Evolutionary conservation across 2,329 filamentous ascomycete genomes (phyloP).

Genomic region (Colletotrichum musae): DNA sequence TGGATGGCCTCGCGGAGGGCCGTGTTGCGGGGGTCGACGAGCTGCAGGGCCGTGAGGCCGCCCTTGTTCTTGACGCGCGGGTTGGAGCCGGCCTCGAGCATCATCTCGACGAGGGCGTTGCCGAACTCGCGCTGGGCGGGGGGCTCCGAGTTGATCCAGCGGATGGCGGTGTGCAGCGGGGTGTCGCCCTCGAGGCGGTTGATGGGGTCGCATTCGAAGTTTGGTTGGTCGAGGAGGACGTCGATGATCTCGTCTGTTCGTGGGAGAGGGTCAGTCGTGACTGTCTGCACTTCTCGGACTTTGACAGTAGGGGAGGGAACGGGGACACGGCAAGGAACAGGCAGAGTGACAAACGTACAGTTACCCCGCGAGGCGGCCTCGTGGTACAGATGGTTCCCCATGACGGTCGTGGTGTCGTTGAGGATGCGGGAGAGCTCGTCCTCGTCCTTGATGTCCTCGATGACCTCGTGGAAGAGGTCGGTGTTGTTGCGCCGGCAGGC

Average conservation of each 20-base stretch:
- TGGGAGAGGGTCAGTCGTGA: constrained; percentile 12
- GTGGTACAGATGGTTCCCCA: constrained; percentile 92
- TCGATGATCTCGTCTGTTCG: constrained; percentile 83
- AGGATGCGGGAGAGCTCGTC: constrained; percentile 81
- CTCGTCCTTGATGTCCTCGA: constrained; percentile 73
- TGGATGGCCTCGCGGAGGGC: constrained; percentile 75
- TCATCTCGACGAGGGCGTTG: constrained; percentile 79
- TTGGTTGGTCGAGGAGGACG: constrained; percentile 84
- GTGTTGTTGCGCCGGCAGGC: constrained; percentile 94
- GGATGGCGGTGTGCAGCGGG: constrained; percentile 83
- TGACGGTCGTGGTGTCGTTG: constrained; percentile 86
- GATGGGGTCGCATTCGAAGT: constrained; percentile 87
- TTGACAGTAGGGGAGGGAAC: background rate
- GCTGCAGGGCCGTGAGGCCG: constrained; percentile 78
- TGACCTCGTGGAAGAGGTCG: constrained; percentile 83
- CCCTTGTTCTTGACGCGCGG: constrained; percentile 77
- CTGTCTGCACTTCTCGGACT: too few relatives aligned
- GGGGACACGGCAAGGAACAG: background rate
- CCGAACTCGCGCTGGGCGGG: constrained; percentile 75
- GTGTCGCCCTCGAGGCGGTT: constrained; percentile 82
- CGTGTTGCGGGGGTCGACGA: constrained; percentile 80
- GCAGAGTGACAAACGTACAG: constrained; percentile 70
- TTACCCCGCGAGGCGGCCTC: constrained; percentile 88
- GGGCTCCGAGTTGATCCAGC: constrained; percentile 80
- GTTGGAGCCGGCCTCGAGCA: constrained; percentile 82